A percentile compares a stretch with the other conserved stretches of the same genome.
These are phyloP conservation scores for Eucalyptus curtisii DNA, from an alignment of 345 rosid genomes.

Conservation along the genomic window DNA sequence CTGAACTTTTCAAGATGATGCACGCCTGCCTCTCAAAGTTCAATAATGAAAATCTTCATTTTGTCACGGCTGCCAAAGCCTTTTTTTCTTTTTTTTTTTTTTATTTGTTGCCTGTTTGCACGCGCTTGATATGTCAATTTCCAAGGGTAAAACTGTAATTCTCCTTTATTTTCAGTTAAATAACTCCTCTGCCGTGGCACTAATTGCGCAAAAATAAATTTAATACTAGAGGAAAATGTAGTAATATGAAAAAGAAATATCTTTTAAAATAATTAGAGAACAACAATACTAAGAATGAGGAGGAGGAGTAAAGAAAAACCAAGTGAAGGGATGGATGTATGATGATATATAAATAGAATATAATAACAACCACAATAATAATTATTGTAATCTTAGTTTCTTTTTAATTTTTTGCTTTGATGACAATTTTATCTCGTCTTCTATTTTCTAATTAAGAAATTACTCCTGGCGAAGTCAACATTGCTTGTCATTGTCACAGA, in stretches of 20 bases:
- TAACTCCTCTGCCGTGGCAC: not conserved
- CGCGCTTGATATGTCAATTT: not conserved
- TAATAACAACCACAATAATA: not conserved
- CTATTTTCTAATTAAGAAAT: not conserved
- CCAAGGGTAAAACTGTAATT: not conserved
- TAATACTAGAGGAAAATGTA: not conserved
- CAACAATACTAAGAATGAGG: not conserved
- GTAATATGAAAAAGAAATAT: not conserved
- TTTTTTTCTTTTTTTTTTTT: accelerated
- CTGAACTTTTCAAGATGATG: not conserved
- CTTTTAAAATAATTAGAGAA: not conserved
- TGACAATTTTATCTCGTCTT: not conserved
- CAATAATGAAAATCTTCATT: not conserved
- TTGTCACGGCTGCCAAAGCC: not conserved
- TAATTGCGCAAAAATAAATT: not conserved
- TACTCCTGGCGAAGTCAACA: not conserved
- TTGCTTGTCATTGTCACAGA: not conserved
- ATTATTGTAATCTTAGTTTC: not conserved
- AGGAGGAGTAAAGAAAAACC: not conserved
- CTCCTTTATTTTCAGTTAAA: not conserved
- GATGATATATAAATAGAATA: not conserved
- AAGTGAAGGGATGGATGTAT: not conserved
- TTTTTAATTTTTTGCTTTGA: not conserved
- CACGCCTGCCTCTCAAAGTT: not conserved
- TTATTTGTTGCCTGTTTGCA: not conserved